Evolutionary conservation across 2,329 filamentous ascomycete species (phyloP).

Genomic region (Aspergillus pseudotamarii): DNA sequence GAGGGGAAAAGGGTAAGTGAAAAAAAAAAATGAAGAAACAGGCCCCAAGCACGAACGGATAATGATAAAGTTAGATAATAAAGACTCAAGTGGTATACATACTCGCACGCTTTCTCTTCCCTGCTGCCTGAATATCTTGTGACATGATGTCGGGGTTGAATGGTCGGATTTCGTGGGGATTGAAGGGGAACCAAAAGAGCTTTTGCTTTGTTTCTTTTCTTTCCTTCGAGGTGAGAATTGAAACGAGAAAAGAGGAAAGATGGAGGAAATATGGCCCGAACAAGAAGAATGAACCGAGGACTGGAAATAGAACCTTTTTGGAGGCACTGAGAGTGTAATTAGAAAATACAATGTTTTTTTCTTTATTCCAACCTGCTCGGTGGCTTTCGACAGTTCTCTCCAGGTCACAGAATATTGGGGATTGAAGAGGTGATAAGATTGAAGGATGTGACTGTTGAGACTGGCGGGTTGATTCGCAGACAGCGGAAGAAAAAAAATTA

Average conservation of each 20-base stretch:
- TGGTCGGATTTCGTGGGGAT: neutral
- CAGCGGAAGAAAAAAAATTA: neutral
- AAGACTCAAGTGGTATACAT: slow-evolving; percentile 24
- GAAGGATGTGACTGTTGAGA: neutral
- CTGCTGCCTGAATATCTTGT: slow-evolving; percentile 33
- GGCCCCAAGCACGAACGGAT: neutral
- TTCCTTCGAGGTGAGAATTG: neutral
- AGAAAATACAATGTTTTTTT: neutral
- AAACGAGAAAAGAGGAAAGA: slow-evolving; percentile 4
- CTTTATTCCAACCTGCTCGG: neutral
- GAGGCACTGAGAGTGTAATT: neutral
- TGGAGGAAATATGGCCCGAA: neutral
- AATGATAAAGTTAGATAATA: neutral
- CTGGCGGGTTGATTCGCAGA: neutral
- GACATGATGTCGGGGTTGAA: slow-evolving; percentile 32
- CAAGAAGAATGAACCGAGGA: neutral
- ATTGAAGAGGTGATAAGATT: neutral
- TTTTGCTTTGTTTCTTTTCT: neutral
- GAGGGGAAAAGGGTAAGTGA: too few relatives aligned
- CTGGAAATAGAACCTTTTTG: neutral
- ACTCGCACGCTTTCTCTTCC: slow-evolving; percentile 45
- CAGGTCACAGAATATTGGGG: neutral
- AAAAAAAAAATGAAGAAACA: neutral
- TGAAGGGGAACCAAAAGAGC: neutral
- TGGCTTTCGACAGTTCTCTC: neutral